These are phyloP conservation scores for Penicillium sp. DNA, from an alignment of 2,329 filamentous ascomycete genomes.

Conservation along the genomic window DNA sequence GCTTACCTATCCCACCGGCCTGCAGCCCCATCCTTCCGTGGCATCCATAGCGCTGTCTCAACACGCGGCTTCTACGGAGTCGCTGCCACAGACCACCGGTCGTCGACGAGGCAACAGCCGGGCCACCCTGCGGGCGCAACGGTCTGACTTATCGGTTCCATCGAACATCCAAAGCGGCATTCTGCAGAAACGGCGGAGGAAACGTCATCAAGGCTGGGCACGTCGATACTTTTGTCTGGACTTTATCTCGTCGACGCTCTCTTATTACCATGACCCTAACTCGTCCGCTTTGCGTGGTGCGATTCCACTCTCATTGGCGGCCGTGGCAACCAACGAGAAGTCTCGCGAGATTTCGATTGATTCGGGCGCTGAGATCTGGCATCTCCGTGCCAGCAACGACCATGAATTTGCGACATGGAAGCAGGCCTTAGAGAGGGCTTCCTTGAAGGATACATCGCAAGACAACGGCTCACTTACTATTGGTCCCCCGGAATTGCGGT, in stretches of 20 bases:
- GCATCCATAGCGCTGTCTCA: conserved; percentile 43
- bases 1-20: conserved; percentile 85
- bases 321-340: conserved; percentile 84
- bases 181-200: conserved; percentile 85
- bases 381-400: conserved; percentile 77
- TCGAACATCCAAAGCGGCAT: conserved; percentile 76
- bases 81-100: conserved; percentile 43
- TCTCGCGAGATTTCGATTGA: conserved; percentile 93
- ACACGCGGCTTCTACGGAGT: conserved; percentile 53
- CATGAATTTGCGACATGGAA: conserved; percentile 90
- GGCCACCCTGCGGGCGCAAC: conserved; percentile 25
- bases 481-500: conserved; percentile 27
- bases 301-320: conserved; percentile 87
- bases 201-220: conserved; percentile 91
- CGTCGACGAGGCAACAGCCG: conserved; percentile 33
- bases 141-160: conserved; percentile 25
- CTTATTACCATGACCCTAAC: conserved; percentile 93
- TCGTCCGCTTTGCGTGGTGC: conserved; percentile 89
- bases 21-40: conserved; percentile 45
- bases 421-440: conserved; percentile 78
- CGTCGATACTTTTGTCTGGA: conserved; percentile 94
- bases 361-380: conserved; percentile 96
- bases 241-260: conserved; percentile 89
- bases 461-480: conserved; percentile 28
- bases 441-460: conserved; percentile 39